These are phyloP conservation scores for Penicillium goetzii DNA, from an alignment of 495 filamentous ascomycete genomes.

Conservation along the genomic window DNA sequence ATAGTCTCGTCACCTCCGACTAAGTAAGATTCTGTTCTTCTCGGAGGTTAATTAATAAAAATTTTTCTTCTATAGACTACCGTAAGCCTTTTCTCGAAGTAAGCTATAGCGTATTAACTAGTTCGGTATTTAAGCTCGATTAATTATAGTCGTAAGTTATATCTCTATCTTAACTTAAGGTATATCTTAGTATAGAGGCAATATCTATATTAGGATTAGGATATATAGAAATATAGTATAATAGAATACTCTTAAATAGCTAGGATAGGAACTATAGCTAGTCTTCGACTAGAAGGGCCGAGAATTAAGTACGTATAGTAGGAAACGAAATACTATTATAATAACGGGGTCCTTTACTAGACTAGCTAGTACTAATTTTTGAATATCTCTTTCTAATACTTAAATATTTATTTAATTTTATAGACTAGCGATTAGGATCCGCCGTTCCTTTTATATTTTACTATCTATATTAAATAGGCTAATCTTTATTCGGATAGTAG, in stretches of 20 bases:
- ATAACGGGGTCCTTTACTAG: neutral
- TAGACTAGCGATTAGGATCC: too few relatives aligned
- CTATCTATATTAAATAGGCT: too few relatives aligned
- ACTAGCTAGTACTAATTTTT: neutral
- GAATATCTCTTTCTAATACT: neutral
- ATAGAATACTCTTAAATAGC: slow-evolving; percentile 23
- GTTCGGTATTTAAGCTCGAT: neutral
- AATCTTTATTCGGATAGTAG: too few relatives aligned
- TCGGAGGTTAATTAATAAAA: slow-evolving; percentile 6
- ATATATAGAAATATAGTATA: neutral
- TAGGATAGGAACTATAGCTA: slow-evolving; percentile 25
- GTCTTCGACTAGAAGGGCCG: slow-evolving; percentile 18
- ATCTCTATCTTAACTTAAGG: neutral
- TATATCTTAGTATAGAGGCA: neutral
- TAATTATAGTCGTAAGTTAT: neutral
- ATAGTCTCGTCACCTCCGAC: too few relatives aligned
- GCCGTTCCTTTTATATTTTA: too few relatives aligned
- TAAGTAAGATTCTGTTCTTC: too few relatives aligned
- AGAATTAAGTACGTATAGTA: slow-evolving; percentile 19
- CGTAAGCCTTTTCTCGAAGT: slow-evolving; percentile 17
- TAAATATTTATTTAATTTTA: slow-evolving; percentile 6
- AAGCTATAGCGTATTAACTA: neutral
- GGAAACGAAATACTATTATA: slow-evolving; percentile 11
- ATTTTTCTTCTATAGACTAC: slow-evolving; percentile 16
- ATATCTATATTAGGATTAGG: neutral